These are phyloP conservation scores for Pythium brachiatum DNA, from an alignment of 352 stramenopile genomes.

Conservation along the genomic window DNA sequence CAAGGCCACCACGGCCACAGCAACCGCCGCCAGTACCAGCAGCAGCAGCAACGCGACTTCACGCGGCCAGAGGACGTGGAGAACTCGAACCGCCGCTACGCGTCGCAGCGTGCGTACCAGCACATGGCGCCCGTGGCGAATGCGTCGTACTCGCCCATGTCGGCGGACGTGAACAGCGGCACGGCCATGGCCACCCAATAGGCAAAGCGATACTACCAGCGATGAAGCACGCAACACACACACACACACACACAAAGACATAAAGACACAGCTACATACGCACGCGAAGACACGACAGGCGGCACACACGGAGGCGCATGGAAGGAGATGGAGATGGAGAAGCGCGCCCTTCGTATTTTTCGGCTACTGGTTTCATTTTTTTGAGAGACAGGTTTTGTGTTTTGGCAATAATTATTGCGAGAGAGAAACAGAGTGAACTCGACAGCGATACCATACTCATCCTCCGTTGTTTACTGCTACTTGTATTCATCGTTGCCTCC, in stretches of 20 bases:
- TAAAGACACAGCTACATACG: background rate
- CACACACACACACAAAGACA: background rate
- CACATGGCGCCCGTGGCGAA: slow-evolving; percentile 67
- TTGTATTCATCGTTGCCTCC: too few species aligned
- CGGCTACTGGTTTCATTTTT: slow-evolving; percentile 3
- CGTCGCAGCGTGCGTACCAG: slow-evolving; percentile 76
- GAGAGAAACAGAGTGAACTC: slow-evolving; percentile 2
- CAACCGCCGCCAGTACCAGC: slow-evolving; percentile 32
- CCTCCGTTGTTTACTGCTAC: background rate
- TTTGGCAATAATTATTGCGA: slow-evolving; percentile 16
- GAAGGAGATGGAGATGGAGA: background rate
- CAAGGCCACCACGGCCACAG: slow-evolving; percentile 19
- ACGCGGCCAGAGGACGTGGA: slow-evolving; percentile 71
- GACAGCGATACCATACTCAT: slow-evolving; percentile 1
- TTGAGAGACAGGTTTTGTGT: slow-evolving; percentile 1
- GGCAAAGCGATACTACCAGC: background rate
- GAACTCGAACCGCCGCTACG: slow-evolving; percentile 76
- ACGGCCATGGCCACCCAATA: slow-evolving; percentile 62
- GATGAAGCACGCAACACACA: background rate
- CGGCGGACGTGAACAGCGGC: slow-evolving; percentile 57
- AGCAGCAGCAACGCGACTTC: slow-evolving; percentile 61
- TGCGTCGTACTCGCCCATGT: slow-evolving; percentile 64
- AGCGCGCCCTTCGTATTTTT: background rate
- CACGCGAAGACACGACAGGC: background rate
- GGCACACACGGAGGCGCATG: background rate